phyloP scores from a whole-genome alignment of 495 filamentous ascomycete species.

The Bryoglossum gracile region DNA sequence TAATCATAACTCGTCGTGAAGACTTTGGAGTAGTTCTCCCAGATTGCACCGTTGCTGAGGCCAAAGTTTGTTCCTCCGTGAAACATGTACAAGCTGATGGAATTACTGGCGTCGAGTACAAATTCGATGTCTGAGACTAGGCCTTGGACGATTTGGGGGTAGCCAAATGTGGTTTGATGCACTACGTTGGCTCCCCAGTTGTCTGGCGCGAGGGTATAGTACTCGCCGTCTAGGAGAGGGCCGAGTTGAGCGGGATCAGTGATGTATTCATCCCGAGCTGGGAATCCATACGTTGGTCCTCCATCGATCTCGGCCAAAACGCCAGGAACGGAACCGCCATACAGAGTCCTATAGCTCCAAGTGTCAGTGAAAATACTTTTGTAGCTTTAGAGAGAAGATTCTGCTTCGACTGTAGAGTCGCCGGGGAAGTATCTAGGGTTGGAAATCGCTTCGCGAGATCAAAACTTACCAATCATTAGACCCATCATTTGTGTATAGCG shows the following conservation, averaged over 20 bases:
- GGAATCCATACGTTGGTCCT: slow-evolving; percentile 35
- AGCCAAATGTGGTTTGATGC: slow-evolving; percentile 26
- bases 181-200: slow-evolving; percentile 32
- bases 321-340: slow-evolving; percentile 34
- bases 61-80: slow-evolving; percentile 43
- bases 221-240: slow-evolving; percentile 39
- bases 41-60: slow-evolving; percentile 38
- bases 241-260: slow-evolving; percentile 34
- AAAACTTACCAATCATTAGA: slow-evolving; percentile 26
- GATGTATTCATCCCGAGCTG: slow-evolving; percentile 33
- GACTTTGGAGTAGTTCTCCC: slow-evolving; percentile 30
- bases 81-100: slow-evolving; percentile 43
- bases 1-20: slow-evolving; percentile 44
- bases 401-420: too few relatives aligned
- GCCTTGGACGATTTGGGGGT: background rate
- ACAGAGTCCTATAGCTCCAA: slow-evolving; percentile 34
- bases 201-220: slow-evolving; percentile 35
- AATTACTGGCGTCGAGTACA: slow-evolving; percentile 33
- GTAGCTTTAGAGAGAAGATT: too few relatives aligned
- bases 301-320: slow-evolving; percentile 40
- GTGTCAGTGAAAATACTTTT: too few relatives aligned
- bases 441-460: too few relatives aligned
- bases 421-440: too few relatives aligned
- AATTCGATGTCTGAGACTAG: slow-evolving; percentile 29
- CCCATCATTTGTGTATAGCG: slow-evolving; percentile 43